Conservation (phyloP, 345 rosid genomes). For the Populus pruinosa region DNA sequence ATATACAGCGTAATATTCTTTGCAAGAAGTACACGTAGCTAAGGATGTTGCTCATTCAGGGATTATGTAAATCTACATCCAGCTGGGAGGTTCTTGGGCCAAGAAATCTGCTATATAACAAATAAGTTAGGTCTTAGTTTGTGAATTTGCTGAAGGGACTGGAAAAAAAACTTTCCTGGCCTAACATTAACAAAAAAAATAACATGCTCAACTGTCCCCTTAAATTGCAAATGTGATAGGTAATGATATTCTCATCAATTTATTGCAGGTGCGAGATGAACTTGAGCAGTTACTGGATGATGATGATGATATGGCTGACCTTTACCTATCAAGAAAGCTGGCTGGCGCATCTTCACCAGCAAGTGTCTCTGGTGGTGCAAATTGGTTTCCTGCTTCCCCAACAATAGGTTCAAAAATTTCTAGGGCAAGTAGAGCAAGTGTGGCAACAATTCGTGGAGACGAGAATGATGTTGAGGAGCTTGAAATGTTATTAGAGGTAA, state of each 20-base stretch:
- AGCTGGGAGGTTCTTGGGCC: neutral
- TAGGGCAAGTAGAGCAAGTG: slow-evolving; percentile 83
- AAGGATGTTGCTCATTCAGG: neutral
- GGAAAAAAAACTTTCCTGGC: neutral
- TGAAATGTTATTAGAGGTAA: slow-evolving; percentile 94
- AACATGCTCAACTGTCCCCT: neutral
- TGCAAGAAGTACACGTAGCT: neutral
- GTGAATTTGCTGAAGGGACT: neutral
- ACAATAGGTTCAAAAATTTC: slow-evolving; percentile 90
- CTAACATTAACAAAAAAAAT: neutral
- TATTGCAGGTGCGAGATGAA: slow-evolving; percentile 84
- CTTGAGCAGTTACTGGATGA: slow-evolving; percentile 94
- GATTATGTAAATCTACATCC: neutral
- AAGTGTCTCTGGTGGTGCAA: slow-evolving; percentile 68
- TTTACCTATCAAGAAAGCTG: slow-evolving; percentile 86
- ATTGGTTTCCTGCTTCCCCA: slow-evolving; percentile 82
- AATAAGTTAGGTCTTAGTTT: neutral
- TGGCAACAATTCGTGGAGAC: slow-evolving; percentile 76
- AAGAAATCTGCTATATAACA: neutral
- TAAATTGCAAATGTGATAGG: neutral
- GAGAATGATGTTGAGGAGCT: slow-evolving; percentile 98
- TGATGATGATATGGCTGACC: slow-evolving; percentile 98
- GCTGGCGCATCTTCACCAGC: slow-evolving; percentile 59
- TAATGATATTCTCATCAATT: slow-evolving; percentile 1
- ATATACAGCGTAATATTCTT: neutral